A percentile compares a stretch with the other conserved stretches of the same genome.
These are phyloP conservation scores for Vachellia collinsii DNA, from an alignment of 306 rosid genomes.

Conservation along the genomic window DNA sequence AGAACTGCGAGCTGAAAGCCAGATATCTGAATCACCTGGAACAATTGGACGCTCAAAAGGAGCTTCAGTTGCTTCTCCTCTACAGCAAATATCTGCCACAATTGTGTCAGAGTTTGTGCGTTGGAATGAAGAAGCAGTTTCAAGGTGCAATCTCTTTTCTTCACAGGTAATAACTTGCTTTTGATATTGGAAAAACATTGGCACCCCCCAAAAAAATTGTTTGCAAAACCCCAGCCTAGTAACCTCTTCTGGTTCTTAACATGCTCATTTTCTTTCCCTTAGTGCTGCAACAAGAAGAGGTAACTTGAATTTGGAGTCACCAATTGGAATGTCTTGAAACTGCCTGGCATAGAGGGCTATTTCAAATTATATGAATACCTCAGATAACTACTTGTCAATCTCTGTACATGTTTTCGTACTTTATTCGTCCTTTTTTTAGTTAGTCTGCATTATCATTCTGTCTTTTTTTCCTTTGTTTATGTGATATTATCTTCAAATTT, in stretches of 20 bases:
- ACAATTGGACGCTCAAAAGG: conserved; percentile 76
- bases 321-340: background rate
- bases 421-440: background rate
- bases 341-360: background rate
- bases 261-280: background rate
- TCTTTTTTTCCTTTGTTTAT: background rate
- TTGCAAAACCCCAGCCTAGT: background rate
- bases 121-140: conserved; percentile 80
- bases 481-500: background rate
- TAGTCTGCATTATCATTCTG: background rate
- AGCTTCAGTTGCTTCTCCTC: conserved; percentile 54
- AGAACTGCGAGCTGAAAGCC: conserved; percentile 63
- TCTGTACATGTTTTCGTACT: background rate
- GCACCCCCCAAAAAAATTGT: background rate
- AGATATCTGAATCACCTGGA: conserved; percentile 58
- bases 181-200: background rate
- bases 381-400: background rate
- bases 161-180: conserved; percentile 59
- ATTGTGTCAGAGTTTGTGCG: conserved; percentile 74
- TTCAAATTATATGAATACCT: background rate
- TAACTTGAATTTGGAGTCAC: background rate
- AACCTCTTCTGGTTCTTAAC: background rate
- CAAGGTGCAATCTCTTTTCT: conserved; percentile 68
- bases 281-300: background rate
- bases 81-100: conserved; percentile 70